These are phyloP conservation scores for Pseudocercospora musae DNA, from an alignment of 2,329 filamentous ascomycete species.

Conservation along the genomic window DNA sequence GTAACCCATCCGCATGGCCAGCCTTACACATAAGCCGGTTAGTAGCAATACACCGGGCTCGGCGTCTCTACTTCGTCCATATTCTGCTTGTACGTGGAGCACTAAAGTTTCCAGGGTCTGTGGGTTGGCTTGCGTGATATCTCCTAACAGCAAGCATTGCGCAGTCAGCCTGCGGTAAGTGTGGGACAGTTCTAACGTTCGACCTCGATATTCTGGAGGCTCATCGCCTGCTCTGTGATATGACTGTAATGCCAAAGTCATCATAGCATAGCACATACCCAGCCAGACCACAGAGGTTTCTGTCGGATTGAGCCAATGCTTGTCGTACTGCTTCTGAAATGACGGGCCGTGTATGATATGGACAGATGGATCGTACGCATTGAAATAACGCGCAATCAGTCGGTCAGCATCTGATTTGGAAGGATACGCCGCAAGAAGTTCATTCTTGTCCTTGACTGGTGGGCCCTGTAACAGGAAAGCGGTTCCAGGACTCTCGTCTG, in stretches of 20 bases:
- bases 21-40: conserved; percentile 57
- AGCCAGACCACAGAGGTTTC: conserved; percentile 76
- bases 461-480: conserved; percentile 74
- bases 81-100: conserved; percentile 73
- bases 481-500: conserved; percentile 59
- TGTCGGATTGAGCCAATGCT: conserved; percentile 68
- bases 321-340: conserved; percentile 70
- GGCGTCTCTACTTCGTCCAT: conserved; percentile 68
- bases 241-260: conserved; percentile 74
- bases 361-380: conserved; percentile 66
- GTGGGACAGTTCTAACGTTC: conserved; percentile 49
- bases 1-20: conserved; percentile 72
- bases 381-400: conserved; percentile 85
- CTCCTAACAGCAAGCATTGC: conserved; percentile 71
- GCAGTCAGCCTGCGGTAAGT: conserved; percentile 68
- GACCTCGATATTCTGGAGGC: conserved; percentile 72
- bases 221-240: conserved; percentile 78
- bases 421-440: conserved; percentile 77
- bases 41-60: conserved; percentile 65
- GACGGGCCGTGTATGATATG: conserved; percentile 65
- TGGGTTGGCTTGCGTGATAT: conserved; percentile 71
- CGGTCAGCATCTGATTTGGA: conserved; percentile 78
- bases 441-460: conserved; percentile 66
- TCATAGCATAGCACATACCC: conserved; percentile 70
- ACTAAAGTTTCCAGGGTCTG: conserved; percentile 77